Conservation (phyloP, 352 stramenopile species). For the Globisporangium yorkense region DNA sequence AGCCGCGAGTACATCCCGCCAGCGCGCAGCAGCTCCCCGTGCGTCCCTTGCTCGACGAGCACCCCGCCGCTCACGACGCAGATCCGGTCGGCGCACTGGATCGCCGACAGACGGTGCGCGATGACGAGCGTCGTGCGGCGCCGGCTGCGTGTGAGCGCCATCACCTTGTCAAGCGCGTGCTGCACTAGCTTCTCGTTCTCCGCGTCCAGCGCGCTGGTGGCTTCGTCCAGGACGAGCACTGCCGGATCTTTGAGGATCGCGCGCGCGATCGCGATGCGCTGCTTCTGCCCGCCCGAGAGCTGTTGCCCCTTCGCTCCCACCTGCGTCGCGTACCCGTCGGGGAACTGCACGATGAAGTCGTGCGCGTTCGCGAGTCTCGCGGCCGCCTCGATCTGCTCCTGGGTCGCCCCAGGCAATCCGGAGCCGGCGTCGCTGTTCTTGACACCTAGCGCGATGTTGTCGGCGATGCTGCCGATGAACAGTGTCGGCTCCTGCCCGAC, state of each 20-base stretch:
- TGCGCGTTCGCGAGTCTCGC: slow-evolving; percentile 68
- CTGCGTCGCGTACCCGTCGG: slow-evolving; percentile 82
- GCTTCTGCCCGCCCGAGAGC: slow-evolving; percentile 44
- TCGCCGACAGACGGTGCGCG: slow-evolving; percentile 80
- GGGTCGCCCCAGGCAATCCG: neutral
- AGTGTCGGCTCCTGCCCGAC: slow-evolving; percentile 69
- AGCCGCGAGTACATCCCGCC: slow-evolving; percentile 21
- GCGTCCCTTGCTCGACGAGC: slow-evolving; percentile 26
- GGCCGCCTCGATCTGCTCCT: neutral
- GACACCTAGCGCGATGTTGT: slow-evolving; percentile 17
- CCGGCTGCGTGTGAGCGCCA: slow-evolving; percentile 13
- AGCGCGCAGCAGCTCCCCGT: slow-evolving; percentile 13
- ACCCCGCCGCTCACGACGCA: slow-evolving; percentile 20
- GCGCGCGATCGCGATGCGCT: slow-evolving; percentile 44
- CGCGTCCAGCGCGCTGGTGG: slow-evolving; percentile 82
- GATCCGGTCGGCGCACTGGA: slow-evolving; percentile 21
- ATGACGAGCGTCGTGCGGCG: slow-evolving; percentile 81
- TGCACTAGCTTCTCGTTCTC: slow-evolving; percentile 69
- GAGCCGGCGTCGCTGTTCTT: neutral
- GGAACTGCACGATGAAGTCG: slow-evolving; percentile 81
- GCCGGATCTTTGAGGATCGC: slow-evolving; percentile 21
- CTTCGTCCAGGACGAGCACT: slow-evolving; percentile 55
- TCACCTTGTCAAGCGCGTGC: slow-evolving; percentile 21
- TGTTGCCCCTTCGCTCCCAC: slow-evolving; percentile 55
- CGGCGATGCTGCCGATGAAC: slow-evolving; percentile 27